Conservation (phyloP, 345 rosid species). For the Erucastrum elatum region DNA sequence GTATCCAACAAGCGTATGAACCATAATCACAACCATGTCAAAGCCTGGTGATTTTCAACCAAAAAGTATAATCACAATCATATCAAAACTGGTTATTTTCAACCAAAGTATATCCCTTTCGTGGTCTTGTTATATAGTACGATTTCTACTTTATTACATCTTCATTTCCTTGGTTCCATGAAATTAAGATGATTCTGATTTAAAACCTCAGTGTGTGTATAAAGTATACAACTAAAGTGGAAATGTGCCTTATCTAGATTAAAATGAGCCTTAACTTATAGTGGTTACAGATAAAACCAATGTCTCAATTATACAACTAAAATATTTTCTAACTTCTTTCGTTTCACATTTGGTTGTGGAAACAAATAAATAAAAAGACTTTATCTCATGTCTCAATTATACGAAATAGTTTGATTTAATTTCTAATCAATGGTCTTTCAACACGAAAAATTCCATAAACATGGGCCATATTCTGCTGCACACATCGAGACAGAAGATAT, state of each 20-base stretch:
- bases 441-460: slow-evolving; percentile 17
- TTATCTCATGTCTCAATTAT: background rate
- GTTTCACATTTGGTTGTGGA: background rate
- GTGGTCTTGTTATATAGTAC: background rate
- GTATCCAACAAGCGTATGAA: slow-evolving; percentile 28
- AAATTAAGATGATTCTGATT: background rate
- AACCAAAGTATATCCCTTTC: background rate
- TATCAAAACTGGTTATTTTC: too few relatives aligned
- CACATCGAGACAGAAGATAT: slow-evolving; percentile 28
- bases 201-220: background rate
- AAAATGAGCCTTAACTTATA: background rate
- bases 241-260: background rate
- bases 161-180: background rate
- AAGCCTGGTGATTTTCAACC: background rate
- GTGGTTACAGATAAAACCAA: too few relatives aligned
- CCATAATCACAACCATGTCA: background rate
- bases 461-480: slow-evolving; percentile 26
- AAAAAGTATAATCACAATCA: background rate
- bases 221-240: background rate
- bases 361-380: background rate
- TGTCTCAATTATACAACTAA: too few relatives aligned
- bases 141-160: background rate
- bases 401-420: background rate
- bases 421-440: slow-evolving; percentile 3
- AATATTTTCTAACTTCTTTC: background rate